phyloP scores from a whole-genome alignment of 176 grass and related monocot species.

The Carex cristatella region DNA sequence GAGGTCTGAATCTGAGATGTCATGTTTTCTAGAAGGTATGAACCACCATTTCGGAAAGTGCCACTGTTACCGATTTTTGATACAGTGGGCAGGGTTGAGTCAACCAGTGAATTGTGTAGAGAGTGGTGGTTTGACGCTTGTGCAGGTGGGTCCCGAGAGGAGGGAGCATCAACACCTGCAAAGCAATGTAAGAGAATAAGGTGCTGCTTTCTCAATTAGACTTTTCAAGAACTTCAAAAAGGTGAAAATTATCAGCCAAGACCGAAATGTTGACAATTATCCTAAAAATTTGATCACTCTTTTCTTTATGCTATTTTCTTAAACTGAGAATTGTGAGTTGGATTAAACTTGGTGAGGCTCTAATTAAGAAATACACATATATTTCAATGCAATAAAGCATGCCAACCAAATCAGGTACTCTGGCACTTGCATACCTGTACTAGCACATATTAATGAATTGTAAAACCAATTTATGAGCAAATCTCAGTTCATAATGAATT shows the following conservation, averaged over 20 bases:
- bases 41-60: slow-evolving; percentile 66
- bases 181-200: slow-evolving; percentile 49
- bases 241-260: background rate
- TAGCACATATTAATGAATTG: background rate
- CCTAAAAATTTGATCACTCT: background rate
- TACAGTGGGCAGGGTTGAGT: slow-evolving; percentile 58
- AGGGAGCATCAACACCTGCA: slow-evolving; percentile 92
- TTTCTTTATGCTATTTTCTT: background rate
- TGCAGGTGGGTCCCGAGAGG: slow-evolving; percentile 76
- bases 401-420: background rate
- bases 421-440: background rate
- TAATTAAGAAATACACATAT: background rate
- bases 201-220: background rate
- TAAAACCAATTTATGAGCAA: background rate
- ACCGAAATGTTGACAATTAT: background rate
- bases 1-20: slow-evolving; percentile 41
- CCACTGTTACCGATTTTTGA: slow-evolving; percentile 32
- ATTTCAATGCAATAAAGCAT: slow-evolving; percentile 5
- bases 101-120: slow-evolving; percentile 50
- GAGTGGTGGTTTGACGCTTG: slow-evolving; percentile 58
- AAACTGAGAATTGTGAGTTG: background rate
- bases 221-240: background rate
- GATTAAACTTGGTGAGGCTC: background rate
- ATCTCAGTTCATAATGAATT: background rate
- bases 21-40: slow-evolving; percentile 43